Percentiles rank a stretch among this genome's conserved stretches.
Conservation (phyloP, 1,284 basidiomycete species). For the Naganishia cerealis region DNA sequence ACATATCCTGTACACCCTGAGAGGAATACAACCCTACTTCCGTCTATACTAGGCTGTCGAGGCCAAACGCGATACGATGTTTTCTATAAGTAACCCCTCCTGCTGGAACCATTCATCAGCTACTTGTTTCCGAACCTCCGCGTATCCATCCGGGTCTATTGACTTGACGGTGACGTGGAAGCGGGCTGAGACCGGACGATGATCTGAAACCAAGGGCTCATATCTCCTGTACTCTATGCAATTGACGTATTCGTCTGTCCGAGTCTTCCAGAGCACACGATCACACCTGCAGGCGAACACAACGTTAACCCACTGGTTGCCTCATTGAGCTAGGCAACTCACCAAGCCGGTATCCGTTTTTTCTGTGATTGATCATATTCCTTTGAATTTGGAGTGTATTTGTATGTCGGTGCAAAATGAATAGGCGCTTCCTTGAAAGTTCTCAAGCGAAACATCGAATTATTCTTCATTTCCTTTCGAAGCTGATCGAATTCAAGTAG, state of each 20-base stretch:
- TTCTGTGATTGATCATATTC: slow-evolving; percentile 88
- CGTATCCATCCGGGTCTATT: slow-evolving; percentile 63
- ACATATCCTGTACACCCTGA: neutral
- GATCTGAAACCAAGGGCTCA: slow-evolving; percentile 80
- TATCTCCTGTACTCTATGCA: slow-evolving; percentile 72
- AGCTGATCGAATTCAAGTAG: slow-evolving; percentile 84
- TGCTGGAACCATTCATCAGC: slow-evolving; percentile 63
- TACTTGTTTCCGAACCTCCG: slow-evolving; percentile 61
- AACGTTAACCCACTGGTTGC: neutral
- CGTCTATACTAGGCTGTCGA: slow-evolving; percentile 5
- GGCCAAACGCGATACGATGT: slow-evolving; percentile 44
- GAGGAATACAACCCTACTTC: slow-evolving; percentile 2
- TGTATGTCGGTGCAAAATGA: slow-evolving; percentile 87
- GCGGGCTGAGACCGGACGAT: slow-evolving; percentile 78
- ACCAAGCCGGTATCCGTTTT: slow-evolving; percentile 82
- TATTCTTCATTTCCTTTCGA: slow-evolving; percentile 77
- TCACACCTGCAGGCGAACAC: slow-evolving; percentile 64
- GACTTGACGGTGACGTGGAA: slow-evolving; percentile 72
- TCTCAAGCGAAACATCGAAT: slow-evolving; percentile 80
- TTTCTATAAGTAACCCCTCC: slow-evolving; percentile 61
- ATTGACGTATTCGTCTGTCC: slow-evolving; percentile 61
- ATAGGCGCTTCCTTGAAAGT: slow-evolving; percentile 79
- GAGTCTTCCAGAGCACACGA: slow-evolving; percentile 78
- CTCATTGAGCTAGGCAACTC: slow-evolving; percentile 28
- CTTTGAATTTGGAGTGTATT: slow-evolving; percentile 77